A percentile compares a stretch with the other conserved stretches of the same genome.
These are phyloP conservation scores for Neurospora sp. DNA, from an alignment of 495 filamentous ascomycete genomes.

Conservation along the genomic window DNA sequence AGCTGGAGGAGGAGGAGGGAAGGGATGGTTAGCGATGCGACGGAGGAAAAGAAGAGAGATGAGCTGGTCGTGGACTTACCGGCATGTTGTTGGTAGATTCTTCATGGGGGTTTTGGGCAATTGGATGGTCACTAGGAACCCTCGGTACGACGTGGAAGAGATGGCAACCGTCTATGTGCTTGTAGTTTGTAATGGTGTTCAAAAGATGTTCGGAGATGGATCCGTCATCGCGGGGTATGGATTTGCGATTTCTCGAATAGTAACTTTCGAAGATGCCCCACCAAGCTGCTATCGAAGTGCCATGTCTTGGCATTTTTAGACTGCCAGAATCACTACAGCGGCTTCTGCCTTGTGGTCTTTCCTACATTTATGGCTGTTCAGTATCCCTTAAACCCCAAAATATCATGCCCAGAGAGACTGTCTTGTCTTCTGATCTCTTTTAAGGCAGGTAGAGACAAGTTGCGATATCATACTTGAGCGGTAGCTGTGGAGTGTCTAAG, in stretches of 20 bases:
- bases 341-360: neutral
- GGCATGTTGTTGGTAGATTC: neutral
- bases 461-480: neutral
- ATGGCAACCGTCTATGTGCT: neutral
- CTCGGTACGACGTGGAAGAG: neutral
- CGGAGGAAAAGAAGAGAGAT: neutral
- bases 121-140: neutral
- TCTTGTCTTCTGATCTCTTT: too few species aligned
- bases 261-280: neutral
- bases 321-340: neutral
- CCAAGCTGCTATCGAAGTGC: neutral
- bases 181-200: neutral
- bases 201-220: neutral
- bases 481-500: neutral
- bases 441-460: neutral
- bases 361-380: neutral
- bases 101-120: neutral
- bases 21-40: neutral
- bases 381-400: neutral
- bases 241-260: neutral
- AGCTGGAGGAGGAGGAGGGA: slow-evolving; percentile 45
- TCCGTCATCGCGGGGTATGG: neutral
- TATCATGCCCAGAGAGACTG: neutral
- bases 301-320: neutral
- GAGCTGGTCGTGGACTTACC: neutral